Evolutionary conservation across 306 rosid species (phyloP).

Genomic region (Ormosia emarginata): DNA sequence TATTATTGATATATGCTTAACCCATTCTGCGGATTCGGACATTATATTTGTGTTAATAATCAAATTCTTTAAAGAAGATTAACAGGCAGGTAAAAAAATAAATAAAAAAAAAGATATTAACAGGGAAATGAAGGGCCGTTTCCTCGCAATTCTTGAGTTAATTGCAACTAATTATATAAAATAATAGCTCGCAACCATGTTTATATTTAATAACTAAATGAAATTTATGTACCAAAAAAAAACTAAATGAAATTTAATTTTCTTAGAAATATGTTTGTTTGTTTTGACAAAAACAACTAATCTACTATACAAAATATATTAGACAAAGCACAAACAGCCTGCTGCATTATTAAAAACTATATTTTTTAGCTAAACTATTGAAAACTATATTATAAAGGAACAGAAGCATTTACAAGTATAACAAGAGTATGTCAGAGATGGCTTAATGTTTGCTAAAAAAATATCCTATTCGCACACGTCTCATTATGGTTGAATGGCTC

Average conservation of each 20-base stretch:
- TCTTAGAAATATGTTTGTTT: not conserved
- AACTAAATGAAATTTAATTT: not conserved
- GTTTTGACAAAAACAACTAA: not conserved
- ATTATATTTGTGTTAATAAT: not conserved
- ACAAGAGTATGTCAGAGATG: not conserved
- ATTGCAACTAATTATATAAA: not conserved
- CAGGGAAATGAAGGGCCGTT: not conserved
- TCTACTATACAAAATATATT: not conserved
- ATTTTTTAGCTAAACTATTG: not conserved
- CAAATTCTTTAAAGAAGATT: not conserved
- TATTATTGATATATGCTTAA: constrained; percentile 1
- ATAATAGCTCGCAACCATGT: not conserved
- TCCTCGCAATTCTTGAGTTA: not conserved
- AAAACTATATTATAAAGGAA: not conserved
- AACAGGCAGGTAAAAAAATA: too few species aligned
- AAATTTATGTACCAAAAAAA: too few species aligned
- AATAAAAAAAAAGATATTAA: not conserved
- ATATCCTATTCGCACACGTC: not conserved
- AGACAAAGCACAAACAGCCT: not conserved
- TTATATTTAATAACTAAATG: not conserved
- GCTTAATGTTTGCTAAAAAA: not conserved
- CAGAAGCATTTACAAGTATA: not conserved
- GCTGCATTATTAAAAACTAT: not conserved
- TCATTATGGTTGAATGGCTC: not conserved
- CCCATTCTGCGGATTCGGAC: not conserved